Base-by-base conservation (phyloP, 768 basidiomycete species). In the Phaeotremella fagi region DNA sequence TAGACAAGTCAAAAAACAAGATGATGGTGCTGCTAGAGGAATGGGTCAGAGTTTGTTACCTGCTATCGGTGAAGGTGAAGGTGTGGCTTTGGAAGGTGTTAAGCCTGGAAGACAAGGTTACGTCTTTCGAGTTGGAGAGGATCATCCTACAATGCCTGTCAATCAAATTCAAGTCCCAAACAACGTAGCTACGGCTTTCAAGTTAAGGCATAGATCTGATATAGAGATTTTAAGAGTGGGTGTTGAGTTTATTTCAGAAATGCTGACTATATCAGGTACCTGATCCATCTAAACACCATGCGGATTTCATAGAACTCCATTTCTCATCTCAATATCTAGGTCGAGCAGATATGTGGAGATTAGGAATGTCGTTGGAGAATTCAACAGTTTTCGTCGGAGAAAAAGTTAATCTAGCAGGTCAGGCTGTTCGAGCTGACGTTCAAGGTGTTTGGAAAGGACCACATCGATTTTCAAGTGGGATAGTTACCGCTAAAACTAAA, bases 251-350 rank as follows among this genome's bases (percentile, higher is more conserved):
- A 15, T 23, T 23, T 26, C 18, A 37, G 23, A 12, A 26, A 28
- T 11, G 5, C 16, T 33, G 48, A 35, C 48, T 45, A 43, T 11
- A 7, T 41, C 47, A 67, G 63, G 24, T 68, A 15, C 38, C 88
- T 36, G 83, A 91, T 59, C 82, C 79, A 60, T 77, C 79, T 5
- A 49, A 54, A 3, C 62, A 66, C 5, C 59, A 72, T 27, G 65
- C 66, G 18, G 72, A 75, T 43, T 70, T 65, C 50, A 80, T 98
- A 45, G 94, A 98, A 66, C 81, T 98, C 52, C 83, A 84, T 42
- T 98, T 98, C 68, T 87, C 88, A 58, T 91, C 95, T 70, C 90
- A 94, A 68, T 97, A 97, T 71, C 79, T 97, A 15, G 94, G 92
- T 15, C 83, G 95, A 42, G 90, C 87, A 56, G 95, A 97, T 61